phyloP scores from a whole-genome alignment of 2,329 filamentous ascomycete species.

The Leptographium galeiforme region DNA sequence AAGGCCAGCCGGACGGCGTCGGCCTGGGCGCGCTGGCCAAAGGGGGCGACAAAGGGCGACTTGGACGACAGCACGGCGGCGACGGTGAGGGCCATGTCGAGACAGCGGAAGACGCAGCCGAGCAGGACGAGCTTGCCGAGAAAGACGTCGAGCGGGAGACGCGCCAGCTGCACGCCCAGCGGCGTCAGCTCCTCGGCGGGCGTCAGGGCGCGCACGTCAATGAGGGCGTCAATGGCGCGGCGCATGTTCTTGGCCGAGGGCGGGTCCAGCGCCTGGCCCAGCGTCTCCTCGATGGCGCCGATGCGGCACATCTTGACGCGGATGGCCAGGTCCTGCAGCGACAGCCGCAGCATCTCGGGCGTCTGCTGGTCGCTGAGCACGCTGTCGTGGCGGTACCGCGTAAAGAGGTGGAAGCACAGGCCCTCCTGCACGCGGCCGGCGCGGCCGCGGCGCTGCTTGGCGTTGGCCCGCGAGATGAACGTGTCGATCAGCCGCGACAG shows the following conservation, averaged over 20 bases:
- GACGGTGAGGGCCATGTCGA: slow-evolving; percentile 83
- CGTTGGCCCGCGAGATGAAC: slow-evolving; percentile 90
- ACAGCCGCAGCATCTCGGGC: slow-evolving; percentile 88
- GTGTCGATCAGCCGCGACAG: slow-evolving; percentile 83
- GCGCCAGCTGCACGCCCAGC: slow-evolving; percentile 73
- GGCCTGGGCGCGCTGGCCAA: slow-evolving; percentile 70
- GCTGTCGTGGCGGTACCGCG: slow-evolving; percentile 73
- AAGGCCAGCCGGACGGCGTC: slow-evolving; percentile 69
- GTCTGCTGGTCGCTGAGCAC: slow-evolving; percentile 85
- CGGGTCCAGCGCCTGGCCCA: slow-evolving; percentile 77
- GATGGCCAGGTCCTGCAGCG: slow-evolving; percentile 87
- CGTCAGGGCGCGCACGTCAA: slow-evolving; percentile 86
- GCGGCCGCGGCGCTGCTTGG: slow-evolving; percentile 85
- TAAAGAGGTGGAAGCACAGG: slow-evolving; percentile 92
- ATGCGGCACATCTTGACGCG: slow-evolving; percentile 96
- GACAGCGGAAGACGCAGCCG: slow-evolving; percentile 74
- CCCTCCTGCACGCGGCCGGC: slow-evolving; percentile 93
- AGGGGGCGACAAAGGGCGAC: slow-evolving; percentile 79
- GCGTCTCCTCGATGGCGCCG: slow-evolving; percentile 80
- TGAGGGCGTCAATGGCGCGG: slow-evolving; percentile 78
- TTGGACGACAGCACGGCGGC: slow-evolving; percentile 91
- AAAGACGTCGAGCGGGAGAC: slow-evolving; percentile 84
- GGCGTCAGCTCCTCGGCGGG: slow-evolving; percentile 70
- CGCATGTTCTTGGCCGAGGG: slow-evolving; percentile 87
- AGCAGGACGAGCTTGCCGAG: slow-evolving; percentile 85